Conservation (phyloP, 495 filamentous ascomycete genomes). For the Letharia columbiana region DNA sequence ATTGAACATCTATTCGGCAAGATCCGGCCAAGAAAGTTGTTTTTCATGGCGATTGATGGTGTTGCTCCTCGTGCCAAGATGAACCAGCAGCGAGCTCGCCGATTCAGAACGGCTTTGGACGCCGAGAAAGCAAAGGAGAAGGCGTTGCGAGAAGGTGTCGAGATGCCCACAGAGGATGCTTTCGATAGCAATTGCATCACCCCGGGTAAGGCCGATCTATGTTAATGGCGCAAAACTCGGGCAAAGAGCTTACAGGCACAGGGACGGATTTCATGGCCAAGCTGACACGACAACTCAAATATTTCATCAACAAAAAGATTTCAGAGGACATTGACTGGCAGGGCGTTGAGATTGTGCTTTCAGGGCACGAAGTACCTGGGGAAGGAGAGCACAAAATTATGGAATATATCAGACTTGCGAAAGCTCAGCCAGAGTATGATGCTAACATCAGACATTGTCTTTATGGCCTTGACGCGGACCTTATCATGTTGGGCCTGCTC, state of each 20-base stretch:
- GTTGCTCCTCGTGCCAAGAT: slow-evolving; percentile 98
- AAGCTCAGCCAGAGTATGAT: slow-evolving; percentile 87
- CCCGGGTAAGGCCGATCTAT: slow-evolving; percentile 45
- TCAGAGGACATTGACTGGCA: slow-evolving; percentile 97
- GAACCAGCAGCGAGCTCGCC: slow-evolving; percentile 95
- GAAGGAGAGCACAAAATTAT: slow-evolving; percentile 99
- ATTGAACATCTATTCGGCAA: slow-evolving; percentile 98
- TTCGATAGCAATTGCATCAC: slow-evolving; percentile 99
- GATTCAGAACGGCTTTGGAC: slow-evolving; percentile 91
- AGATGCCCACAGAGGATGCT: slow-evolving; percentile 89
- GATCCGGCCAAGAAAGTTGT: slow-evolving; percentile 95
- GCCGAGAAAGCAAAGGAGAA: slow-evolving; percentile 82
- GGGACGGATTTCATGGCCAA: slow-evolving; percentile 95
- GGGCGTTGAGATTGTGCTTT: slow-evolving; percentile 87
- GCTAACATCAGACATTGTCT: slow-evolving; percentile 96
- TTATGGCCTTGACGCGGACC: slow-evolving; percentile 93
- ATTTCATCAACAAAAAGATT: slow-evolving; percentile 98
- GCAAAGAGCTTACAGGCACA: slow-evolving; percentile 21
- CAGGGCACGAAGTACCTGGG: slow-evolving; percentile 96
- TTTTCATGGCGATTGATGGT: slow-evolving; percentile 99
- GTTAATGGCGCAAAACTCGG: neutral
- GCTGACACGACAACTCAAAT: slow-evolving; percentile 87
- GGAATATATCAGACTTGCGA: slow-evolving; percentile 97
- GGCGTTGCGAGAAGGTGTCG: slow-evolving; percentile 75
- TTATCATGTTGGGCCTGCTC: slow-evolving; percentile 96